Conservation (phyloP, 306 rosid genomes). For the Vicia faba region DNA sequence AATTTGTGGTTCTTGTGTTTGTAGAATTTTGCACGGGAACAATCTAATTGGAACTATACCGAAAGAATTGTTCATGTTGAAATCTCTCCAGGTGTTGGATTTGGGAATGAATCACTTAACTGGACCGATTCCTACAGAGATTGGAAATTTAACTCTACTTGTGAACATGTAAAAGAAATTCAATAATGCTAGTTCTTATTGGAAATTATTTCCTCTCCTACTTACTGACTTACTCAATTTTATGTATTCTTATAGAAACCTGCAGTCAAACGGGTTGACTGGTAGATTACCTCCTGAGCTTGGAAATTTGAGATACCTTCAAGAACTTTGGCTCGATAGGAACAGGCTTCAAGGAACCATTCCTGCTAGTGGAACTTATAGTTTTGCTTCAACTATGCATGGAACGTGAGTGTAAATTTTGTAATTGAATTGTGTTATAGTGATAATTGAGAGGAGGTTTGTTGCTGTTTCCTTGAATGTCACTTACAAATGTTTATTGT, state of each 20-base stretch:
- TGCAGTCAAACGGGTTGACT: slow-evolving; percentile 80
- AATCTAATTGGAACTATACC: slow-evolving; percentile 81
- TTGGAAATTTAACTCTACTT: slow-evolving; percentile 62
- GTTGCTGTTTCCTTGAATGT: slow-evolving; percentile 5
- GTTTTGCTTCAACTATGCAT: slow-evolving; percentile 42
- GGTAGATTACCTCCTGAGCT: slow-evolving; percentile 70
- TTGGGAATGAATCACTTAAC: slow-evolving; percentile 81
- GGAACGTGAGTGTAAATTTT: slow-evolving; percentile 64
- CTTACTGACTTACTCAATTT: slow-evolving; percentile 26
- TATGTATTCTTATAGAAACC: slow-evolving; percentile 61
- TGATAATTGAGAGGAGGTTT: background rate
- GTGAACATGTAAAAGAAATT: slow-evolving; percentile 65
- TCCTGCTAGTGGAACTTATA: slow-evolving; percentile 57
- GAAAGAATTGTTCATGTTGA: slow-evolving; percentile 69
- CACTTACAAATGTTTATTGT: background rate
- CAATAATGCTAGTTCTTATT: slow-evolving; percentile 21
- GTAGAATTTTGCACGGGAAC: slow-evolving; percentile 77
- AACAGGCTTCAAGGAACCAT: slow-evolving; percentile 81
- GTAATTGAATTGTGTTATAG: slow-evolving; percentile 17
- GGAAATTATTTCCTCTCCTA: slow-evolving; percentile 4
- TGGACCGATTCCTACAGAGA: slow-evolving; percentile 85
- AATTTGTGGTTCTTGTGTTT: slow-evolving; percentile 35
- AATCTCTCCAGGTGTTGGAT: slow-evolving; percentile 70
- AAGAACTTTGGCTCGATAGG: slow-evolving; percentile 83
- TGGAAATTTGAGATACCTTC: slow-evolving; percentile 72